phyloP scores from a whole-genome alignment of 1,139 yeast species.

The Diutina mesorugosa region DNA sequence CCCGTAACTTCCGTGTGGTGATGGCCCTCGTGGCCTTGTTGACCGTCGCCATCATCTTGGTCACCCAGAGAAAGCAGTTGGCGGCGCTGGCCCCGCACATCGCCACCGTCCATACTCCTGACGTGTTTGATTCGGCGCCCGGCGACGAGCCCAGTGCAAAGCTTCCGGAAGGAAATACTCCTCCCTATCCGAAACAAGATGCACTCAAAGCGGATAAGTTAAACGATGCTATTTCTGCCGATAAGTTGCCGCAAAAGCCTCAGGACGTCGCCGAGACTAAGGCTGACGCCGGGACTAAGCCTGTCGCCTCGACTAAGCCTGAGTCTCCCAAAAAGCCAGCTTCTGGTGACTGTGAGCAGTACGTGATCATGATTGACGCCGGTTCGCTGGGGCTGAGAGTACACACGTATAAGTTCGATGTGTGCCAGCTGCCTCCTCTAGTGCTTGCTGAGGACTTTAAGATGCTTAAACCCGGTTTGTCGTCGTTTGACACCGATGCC shows the following conservation, averaged over 20 bases:
- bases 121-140: constrained; percentile 9
- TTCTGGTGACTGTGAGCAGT: constrained; percentile 19
- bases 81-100: constrained; percentile 13
- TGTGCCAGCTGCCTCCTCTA: constrained; percentile 71
- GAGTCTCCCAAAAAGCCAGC: neutral
- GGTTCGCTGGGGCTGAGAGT: constrained; percentile 96
- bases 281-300: neutral
- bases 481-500: constrained; percentile 72
- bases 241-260: neutral
- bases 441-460: constrained; percentile 70
- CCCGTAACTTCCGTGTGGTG: constrained; percentile 24
- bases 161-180: constrained; percentile 6
- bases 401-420: constrained; percentile 83
- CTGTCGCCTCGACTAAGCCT: neutral
- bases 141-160: constrained; percentile 3
- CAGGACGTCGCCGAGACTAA: neutral
- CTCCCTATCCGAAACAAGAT: constrained; percentile 1
- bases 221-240: neutral
- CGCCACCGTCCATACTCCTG: constrained; percentile 5
- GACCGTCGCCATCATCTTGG: constrained; percentile 22
- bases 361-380: constrained; percentile 88
- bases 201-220: constrained; percentile 3
- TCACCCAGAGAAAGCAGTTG: constrained; percentile 19
- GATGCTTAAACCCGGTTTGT: constrained; percentile 88
- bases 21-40: constrained; percentile 23